Conservation (phyloP, 1,139 yeast species). For the Eremothecium coryli region DNA sequence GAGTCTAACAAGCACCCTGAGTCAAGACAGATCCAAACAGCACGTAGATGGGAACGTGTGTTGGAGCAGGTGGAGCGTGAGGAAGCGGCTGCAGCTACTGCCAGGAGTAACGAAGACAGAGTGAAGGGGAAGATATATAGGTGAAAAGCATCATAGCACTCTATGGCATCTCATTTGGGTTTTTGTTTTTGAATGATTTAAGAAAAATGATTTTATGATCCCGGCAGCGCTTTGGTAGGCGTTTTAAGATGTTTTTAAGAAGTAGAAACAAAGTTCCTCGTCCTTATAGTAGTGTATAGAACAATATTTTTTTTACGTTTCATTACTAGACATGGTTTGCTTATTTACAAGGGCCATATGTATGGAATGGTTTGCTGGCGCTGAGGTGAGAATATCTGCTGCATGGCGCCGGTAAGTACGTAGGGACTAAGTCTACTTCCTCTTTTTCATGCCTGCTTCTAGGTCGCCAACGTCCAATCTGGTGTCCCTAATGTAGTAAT, state of each 20-base stretch:
- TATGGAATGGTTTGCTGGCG: no score
- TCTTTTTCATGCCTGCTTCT: constrained; percentile 36
- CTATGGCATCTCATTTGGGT: neutral
- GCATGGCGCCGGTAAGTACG: no score
- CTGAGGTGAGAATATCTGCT: no score
- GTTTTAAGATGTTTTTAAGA: no score
- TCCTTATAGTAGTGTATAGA: no score
- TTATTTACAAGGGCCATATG: no score
- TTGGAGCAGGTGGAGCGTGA: constrained; percentile 33
- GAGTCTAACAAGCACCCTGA: constrained; percentile 46
- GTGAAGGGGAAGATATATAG: constrained; percentile 29
- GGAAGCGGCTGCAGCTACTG: constrained; percentile 23
- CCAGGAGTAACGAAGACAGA: constrained; percentile 26
- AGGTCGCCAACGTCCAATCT: constrained; percentile 76
- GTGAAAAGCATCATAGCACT: constrained; percentile 8
- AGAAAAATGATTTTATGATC: no score
- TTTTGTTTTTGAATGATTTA: neutral
- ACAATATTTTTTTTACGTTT: no score
- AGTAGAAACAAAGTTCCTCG: no score
- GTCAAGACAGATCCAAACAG: constrained; percentile 32
- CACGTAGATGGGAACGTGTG: constrained; percentile 37
- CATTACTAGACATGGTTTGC: no score
- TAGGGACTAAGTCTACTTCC: neutral
- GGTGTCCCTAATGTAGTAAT: constrained; percentile 77
- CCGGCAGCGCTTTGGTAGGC: no score